phyloP scores from a whole-genome alignment of 2,329 filamentous ascomycete species.

The Calonectria multiphialidica region DNA sequence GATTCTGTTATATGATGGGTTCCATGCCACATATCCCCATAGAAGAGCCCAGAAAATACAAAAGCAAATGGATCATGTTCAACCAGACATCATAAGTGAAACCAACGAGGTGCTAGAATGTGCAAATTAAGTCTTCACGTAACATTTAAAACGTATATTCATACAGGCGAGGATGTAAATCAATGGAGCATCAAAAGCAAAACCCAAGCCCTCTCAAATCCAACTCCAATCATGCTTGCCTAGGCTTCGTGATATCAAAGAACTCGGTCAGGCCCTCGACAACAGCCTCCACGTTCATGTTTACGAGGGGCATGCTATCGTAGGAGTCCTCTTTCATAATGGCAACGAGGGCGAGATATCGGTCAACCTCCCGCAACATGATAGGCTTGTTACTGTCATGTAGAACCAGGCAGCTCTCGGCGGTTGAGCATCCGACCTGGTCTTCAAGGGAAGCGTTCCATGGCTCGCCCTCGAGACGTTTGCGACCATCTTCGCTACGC shows the following conservation, averaged over 20 bases:
- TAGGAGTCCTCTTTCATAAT: constrained; percentile 89
- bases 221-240: constrained; percentile 40
- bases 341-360: constrained; percentile 84
- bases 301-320: constrained; percentile 85
- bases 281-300: constrained; percentile 88
- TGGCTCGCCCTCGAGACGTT: constrained; percentile 68
- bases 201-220: neutral
- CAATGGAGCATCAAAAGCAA: constrained; percentile 22
- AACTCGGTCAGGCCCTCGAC: constrained; percentile 84
- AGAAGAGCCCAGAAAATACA: neutral
- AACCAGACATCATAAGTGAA: neutral
- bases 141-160: constrained; percentile 39
- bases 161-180: constrained; percentile 14
- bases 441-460: constrained; percentile 74
- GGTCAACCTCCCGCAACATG: constrained; percentile 77
- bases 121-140: constrained; percentile 26
- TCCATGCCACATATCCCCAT: neutral
- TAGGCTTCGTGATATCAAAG: constrained; percentile 78
- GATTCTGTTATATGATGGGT: neutral
- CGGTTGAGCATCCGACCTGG: constrained; percentile 74
- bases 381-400: constrained; percentile 74
- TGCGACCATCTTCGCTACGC: constrained; percentile 66
- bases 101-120: neutral
- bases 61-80: neutral
- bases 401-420: constrained; percentile 77